These are phyloP conservation scores for Penicillium silybi DNA, from an alignment of 495 filamentous ascomycete genomes.

Conservation along the genomic window DNA sequence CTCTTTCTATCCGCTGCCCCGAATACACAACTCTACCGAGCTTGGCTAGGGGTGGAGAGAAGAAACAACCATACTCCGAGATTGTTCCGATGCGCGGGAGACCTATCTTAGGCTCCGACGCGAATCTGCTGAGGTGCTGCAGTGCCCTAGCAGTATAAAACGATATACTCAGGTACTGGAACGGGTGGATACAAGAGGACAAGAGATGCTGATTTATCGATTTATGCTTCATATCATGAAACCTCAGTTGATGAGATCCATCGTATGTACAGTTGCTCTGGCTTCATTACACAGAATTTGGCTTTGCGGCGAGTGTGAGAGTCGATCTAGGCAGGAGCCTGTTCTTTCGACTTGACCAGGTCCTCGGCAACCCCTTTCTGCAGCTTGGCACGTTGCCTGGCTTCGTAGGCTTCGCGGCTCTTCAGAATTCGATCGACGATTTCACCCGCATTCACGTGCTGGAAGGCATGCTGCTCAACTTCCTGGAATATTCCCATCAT, in stretches of 20 bases:
- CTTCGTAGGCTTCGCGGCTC: conserved; percentile 80
- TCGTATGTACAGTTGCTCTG: conserved; percentile 18
- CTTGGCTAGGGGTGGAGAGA: neutral
- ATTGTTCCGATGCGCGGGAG: neutral
- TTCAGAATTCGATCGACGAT: conserved; percentile 89
- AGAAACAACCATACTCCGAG: neutral
- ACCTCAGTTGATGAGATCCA: conserved; percentile 15
- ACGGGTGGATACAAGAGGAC: neutral
- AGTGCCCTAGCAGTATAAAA: neutral
- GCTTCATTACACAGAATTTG: conserved; percentile 2
- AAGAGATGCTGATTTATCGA: neutral
- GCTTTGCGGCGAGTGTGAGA: neutral
- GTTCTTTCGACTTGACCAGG: conserved; percentile 37
- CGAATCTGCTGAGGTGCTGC: neutral
- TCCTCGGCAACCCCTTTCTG: conserved; percentile 74
- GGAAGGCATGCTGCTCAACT: conserved; percentile 68
- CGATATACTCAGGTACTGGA: neutral
- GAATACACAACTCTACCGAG: neutral
- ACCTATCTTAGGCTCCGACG: too few species aligned
- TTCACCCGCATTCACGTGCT: conserved; percentile 83
- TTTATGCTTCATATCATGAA: neutral
- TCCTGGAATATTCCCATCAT: conserved; percentile 74
- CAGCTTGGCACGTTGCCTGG: conserved; percentile 81
- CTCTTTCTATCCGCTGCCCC: neutral
- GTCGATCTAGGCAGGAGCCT: conserved; percentile 9